These are phyloP conservation scores for Aurifilum marmelostoma DNA, from an alignment of 2,329 filamentous ascomycete species.

Conservation along the genomic window DNA sequence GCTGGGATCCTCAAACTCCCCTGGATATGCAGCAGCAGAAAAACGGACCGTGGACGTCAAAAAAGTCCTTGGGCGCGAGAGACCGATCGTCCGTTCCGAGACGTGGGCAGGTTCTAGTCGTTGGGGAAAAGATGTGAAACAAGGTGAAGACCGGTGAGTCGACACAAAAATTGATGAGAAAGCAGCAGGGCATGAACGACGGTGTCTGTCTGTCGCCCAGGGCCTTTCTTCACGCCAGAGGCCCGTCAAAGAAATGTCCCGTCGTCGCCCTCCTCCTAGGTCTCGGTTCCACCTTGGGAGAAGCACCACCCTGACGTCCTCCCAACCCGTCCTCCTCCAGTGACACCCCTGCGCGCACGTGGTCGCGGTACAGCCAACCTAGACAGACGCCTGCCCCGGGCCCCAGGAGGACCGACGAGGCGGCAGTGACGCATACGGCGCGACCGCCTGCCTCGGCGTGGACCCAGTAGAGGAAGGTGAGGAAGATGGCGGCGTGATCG, in stretches of 20 bases:
- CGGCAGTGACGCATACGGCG: constrained; percentile 35
- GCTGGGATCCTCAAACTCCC: no score
- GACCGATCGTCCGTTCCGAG: background rate
- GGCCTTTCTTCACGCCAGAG: background rate
- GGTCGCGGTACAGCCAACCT: constrained; percentile 40
- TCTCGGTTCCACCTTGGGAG: background rate
- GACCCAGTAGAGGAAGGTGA: constrained; percentile 58
- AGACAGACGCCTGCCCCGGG: constrained; percentile 43
- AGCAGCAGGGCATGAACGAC: background rate
- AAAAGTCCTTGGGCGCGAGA: background rate
- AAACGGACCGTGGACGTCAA: background rate
- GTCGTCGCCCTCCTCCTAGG: background rate
- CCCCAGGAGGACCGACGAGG: constrained; percentile 37
- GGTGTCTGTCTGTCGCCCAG: no score
- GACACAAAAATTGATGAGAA: no score
- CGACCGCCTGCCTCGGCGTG: constrained; percentile 54
- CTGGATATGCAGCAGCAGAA: background rate
- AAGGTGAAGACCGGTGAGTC: no score
- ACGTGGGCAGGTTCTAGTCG: no score
- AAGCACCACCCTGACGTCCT: background rate
- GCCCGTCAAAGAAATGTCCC: constrained; percentile 34
- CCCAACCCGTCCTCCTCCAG: constrained; percentile 13
- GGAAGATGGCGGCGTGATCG: constrained; percentile 47
- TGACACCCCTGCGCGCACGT: constrained; percentile 25
- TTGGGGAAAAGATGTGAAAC: no score